phyloP scores from a whole-genome alignment of 495 filamentous ascomycete species.

The Xylaria venustula region DNA sequence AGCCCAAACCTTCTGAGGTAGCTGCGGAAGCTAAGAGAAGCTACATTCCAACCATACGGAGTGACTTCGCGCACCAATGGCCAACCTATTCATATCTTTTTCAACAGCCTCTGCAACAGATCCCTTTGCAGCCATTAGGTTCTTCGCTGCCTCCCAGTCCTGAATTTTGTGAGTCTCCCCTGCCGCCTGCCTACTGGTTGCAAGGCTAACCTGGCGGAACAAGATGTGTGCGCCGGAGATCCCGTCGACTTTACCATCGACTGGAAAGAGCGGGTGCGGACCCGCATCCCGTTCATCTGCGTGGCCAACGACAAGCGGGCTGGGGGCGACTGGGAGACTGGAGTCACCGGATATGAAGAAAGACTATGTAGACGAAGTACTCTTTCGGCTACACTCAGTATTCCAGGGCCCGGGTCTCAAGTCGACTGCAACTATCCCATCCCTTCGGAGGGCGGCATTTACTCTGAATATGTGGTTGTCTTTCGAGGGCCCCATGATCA shows the following conservation, averaged over 20 bases:
- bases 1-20: conserved; percentile 67
- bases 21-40: conserved; percentile 65
- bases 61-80: conserved; percentile 46
- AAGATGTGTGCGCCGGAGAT: conserved; percentile 60
- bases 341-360: conserved; percentile 67
- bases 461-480: conserved; percentile 60
- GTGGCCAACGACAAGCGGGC: conserved; percentile 72
- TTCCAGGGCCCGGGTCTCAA: conserved; percentile 44
- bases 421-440: conserved; percentile 63
- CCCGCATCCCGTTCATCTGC: conserved; percentile 65
- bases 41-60: conserved; percentile 59
- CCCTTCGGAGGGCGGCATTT: conserved; percentile 62
- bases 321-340: conserved; percentile 77
- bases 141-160: conserved; percentile 7
- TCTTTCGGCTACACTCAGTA: conserved; percentile 61
- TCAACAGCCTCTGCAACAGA: conserved; percentile 39
- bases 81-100: conserved; percentile 49
- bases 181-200: neutral
- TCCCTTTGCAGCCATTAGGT: conserved; percentile 21
- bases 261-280: conserved; percentile 46
- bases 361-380: conserved; percentile 69
- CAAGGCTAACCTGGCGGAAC: conserved; percentile 6
- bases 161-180: conserved; percentile 35
- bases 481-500: conserved; percentile 48
- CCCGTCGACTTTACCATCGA: conserved; percentile 66